Evolutionary conservation across 805 yeast genomes (phyloP).

Genomic region (Saccharomyces kudriavzevii): DNA sequence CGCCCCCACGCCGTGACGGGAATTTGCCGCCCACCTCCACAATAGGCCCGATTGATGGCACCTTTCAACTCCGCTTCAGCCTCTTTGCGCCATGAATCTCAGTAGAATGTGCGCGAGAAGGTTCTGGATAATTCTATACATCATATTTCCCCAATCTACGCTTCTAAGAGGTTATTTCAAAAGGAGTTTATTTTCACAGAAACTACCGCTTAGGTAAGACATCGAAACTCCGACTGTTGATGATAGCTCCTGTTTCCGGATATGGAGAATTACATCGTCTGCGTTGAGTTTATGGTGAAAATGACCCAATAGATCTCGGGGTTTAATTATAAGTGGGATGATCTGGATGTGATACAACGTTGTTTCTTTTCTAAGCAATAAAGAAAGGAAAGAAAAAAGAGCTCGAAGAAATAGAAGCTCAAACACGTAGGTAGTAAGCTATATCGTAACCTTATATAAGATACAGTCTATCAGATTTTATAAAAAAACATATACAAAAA

Average conservation of each 20-base stretch:
- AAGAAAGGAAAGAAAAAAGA: no score
- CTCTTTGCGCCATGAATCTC: neutral
- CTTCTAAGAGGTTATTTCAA: neutral
- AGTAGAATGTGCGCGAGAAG: neutral
- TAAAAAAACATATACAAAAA: neutral
- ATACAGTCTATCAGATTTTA: neutral
- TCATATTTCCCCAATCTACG: neutral
- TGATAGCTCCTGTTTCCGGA: neutral
- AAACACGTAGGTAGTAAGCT: neutral
- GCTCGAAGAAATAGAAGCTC: neutral
- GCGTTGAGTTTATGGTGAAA: no score
- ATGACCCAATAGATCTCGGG: no score
- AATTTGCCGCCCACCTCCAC: neutral
- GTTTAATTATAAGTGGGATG: no score
- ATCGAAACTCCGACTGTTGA: neutral
- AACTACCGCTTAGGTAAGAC: neutral
- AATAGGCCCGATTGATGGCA: neutral
- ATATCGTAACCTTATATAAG: neutral
- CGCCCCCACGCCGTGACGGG: neutral
- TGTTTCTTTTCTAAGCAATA: no score
- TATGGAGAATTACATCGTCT: no score
- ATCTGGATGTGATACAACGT: neutral
- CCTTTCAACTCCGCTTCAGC: neutral
- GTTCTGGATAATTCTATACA: neutral
- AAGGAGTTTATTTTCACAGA: neutral